Evolutionary conservation across 441 rosid species (phyloP).

Genomic region (Euphorbia schlechtendalii): DNA sequence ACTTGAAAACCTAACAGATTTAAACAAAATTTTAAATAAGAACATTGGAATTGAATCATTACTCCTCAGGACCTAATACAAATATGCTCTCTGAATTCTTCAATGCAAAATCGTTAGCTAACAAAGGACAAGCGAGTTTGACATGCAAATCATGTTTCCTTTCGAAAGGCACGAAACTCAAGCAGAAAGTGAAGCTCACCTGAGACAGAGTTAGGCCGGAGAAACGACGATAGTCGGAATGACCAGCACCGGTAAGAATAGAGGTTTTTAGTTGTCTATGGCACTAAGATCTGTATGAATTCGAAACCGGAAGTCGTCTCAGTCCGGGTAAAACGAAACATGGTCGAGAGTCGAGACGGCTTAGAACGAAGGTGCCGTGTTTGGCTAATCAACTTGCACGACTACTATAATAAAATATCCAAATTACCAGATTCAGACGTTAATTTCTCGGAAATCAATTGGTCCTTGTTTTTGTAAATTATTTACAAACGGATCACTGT

Average conservation of each 20-base stretch:
- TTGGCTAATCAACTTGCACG: neutral
- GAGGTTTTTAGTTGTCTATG: neutral
- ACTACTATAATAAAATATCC: no score
- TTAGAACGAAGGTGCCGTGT: neutral
- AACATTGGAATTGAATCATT: neutral
- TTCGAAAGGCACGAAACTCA: neutral
- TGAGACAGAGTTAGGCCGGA: conserved; percentile 11
- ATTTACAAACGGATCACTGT: no score
- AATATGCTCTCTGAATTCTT: no score
- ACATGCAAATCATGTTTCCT: neutral
- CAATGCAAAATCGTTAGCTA: neutral
- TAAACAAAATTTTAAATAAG: neutral
- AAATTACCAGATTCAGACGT: no score
- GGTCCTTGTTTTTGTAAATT: no score
- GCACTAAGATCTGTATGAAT: conserved; percentile 5
- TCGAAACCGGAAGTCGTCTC: conserved; percentile 7
- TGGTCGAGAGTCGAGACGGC: conserved; percentile 4
- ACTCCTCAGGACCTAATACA: neutral
- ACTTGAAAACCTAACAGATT: neutral
- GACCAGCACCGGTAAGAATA: neutral
- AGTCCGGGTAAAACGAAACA: conserved; percentile 2
- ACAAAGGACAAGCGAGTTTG: neutral
- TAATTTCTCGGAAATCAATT: no score
- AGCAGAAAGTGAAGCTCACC: conserved; percentile 15
- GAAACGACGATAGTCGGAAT: neutral